Conservation (phyloP, 2,329 filamentous ascomycete species). For the Chaetothyriales sp. region DNA sequence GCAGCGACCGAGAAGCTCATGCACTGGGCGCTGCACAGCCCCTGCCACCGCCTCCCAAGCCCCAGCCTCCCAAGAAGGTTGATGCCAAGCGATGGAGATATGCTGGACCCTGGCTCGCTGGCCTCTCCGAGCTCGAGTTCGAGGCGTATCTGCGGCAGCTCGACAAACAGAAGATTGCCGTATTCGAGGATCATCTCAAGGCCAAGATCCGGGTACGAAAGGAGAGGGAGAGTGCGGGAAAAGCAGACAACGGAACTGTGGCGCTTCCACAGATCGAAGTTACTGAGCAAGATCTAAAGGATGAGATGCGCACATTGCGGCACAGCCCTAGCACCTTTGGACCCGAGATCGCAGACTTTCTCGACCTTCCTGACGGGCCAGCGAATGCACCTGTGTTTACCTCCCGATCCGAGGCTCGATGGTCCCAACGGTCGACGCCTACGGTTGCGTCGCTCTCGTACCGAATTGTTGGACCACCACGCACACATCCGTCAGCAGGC, state of each 20-base stretch:
- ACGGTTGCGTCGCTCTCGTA: slow-evolving; percentile 23
- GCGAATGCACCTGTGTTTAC: slow-evolving; percentile 25
- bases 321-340: slow-evolving; percentile 34
- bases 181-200: slow-evolving; percentile 25
- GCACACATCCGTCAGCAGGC: slow-evolving; percentile 53
- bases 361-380: slow-evolving; percentile 40
- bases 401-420: slow-evolving; percentile 25
- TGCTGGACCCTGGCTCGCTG: slow-evolving; percentile 44
- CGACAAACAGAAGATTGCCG: slow-evolving; percentile 9
- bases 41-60: neutral
- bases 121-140: slow-evolving; percentile 44
- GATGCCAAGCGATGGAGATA: slow-evolving; percentile 37
- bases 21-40: neutral
- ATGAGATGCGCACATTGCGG: slow-evolving; percentile 33
- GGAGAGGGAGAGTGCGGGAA: slow-evolving; percentile 24
- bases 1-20: slow-evolving; percentile 2
- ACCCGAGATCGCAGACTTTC: slow-evolving; percentile 39
- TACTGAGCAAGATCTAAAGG: slow-evolving; percentile 33
- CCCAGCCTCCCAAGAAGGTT: slow-evolving; percentile 1
- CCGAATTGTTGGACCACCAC: slow-evolving; percentile 37
- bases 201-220: slow-evolving; percentile 22
- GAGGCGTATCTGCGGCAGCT: slow-evolving; percentile 36
- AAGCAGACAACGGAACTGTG: neutral
- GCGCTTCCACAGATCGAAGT: slow-evolving; percentile 20
- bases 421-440: slow-evolving; percentile 22